Evolutionary conservation across 2,329 filamentous ascomycete species (phyloP), one percentile per base, ranked within the genome.

Genomic region (Xylaria hypoxylon): DNA sequence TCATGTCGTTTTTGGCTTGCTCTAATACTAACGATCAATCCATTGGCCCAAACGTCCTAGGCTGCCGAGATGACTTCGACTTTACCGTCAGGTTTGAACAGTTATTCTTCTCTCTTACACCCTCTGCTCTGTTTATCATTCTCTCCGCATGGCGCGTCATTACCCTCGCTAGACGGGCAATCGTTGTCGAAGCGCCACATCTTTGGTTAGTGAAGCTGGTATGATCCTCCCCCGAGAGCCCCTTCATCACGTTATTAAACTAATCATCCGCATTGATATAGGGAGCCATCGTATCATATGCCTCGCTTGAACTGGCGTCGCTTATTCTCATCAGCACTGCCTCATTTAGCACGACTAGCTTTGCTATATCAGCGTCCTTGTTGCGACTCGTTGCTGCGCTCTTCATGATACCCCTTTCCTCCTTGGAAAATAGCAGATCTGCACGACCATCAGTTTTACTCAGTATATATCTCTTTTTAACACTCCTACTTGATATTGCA

Each of bases 41-140:
- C 28, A 77, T 84, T 22, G 83, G 84, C 2, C 83, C 84, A 0
- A 69, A 73, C 6, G 81, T 85, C n/a, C 69, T 69, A 10, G 82
- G 81, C 24, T 85, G 83, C 62, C 80, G 83, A 10, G 79, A 75
- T 57, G 79, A 83, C 64, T 86, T 86, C 61, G 84, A 85, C 70
- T 85, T 85, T 63, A 86, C 84, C 0, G 73, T 85, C 56, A 78
- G 77, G 31, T 85, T 86, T 60, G 83, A 85, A 71, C 77, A 80
- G 22, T 75, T 84, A 3, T 78, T 85, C 56, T 77, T 86, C n/a
- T 78, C 79, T 1, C 76, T 84, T 8, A 72, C 82, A 2, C 84
- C 84, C 0, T 73, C 79, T 0, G 70, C 77, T 1, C 59, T 83
- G 0, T 83, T 85, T 45, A 68, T 82, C 13, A 67, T 77, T 0